Evolutionary conservation across 495 filamentous ascomycete genomes (phyloP).

Genomic region (Amorphotheca resinae): DNA sequence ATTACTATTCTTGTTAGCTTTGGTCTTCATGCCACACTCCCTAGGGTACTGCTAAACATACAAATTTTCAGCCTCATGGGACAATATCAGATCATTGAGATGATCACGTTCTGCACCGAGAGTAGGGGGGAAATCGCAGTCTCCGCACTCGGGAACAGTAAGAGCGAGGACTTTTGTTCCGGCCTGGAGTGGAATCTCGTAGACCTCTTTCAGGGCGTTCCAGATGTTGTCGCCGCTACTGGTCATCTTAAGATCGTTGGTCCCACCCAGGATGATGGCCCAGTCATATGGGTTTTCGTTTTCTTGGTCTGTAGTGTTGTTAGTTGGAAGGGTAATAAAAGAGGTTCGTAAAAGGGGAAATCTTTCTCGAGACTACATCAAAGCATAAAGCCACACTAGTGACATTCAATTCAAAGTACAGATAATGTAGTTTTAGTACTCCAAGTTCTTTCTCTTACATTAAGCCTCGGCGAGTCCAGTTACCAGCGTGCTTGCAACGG

Average conservation of each 20-base stretch:
- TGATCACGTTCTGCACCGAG: conserved; percentile 26
- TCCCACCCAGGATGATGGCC: conserved; percentile 18
- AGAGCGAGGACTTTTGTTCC: conserved; percentile 45
- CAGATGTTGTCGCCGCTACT: conserved; percentile 1
- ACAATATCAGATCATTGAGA: conserved; percentile 40
- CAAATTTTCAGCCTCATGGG: conserved; percentile 33
- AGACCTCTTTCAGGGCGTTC: conserved; percentile 11
- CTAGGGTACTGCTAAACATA: conserved; percentile 3
- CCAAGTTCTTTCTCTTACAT: no score
- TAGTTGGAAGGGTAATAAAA: background rate
- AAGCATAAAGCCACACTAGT: background rate
- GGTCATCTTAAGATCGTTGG: conserved; percentile 11
- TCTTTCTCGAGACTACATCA: background rate
- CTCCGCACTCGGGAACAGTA: conserved; percentile 39
- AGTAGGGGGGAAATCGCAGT: conserved; percentile 7
- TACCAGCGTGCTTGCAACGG: no score
- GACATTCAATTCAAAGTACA: no score
- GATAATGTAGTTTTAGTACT: no score
- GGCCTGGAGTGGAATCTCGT: conserved; percentile 13
- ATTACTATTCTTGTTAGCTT: conserved; percentile 19
- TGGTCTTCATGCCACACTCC: background rate
- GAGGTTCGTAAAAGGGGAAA: background rate
- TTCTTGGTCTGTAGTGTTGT: conserved; percentile 6
- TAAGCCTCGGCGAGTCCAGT: no score
- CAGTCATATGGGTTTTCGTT: conserved; percentile 7